Conservation (phyloP, 768 basidiomycete genomes). For the Tylopilus felleus region DNA sequence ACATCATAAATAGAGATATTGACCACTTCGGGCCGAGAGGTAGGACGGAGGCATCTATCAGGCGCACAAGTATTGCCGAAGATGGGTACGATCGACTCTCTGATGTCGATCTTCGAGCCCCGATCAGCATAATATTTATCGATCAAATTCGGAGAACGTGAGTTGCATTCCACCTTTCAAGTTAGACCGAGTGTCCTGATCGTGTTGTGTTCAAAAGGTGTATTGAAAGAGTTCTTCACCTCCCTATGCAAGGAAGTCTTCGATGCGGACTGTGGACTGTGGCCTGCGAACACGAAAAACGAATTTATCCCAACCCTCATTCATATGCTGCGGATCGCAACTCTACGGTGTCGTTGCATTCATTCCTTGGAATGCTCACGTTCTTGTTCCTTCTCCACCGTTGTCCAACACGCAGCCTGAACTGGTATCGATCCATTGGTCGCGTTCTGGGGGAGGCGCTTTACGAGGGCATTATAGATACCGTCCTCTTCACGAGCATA, state of each 20-base stretch:
- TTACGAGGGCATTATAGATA: conserved; percentile 78
- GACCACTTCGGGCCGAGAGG: conserved; percentile 14
- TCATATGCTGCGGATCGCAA: conserved; percentile 83
- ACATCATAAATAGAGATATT: conserved; percentile 34
- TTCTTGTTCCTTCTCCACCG: not conserved
- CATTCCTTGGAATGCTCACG: not conserved
- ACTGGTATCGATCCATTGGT: conserved; percentile 93
- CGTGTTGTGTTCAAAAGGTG: conserved; percentile 51
- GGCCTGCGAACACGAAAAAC: conserved; percentile 87
- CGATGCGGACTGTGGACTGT: conserved; percentile 89
- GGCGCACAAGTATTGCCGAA: conserved; percentile 77
- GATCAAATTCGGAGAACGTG: conserved; percentile 86
- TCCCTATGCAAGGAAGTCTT: conserved; percentile 92
- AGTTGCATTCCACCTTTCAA: conserved; percentile 27
- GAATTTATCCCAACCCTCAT: conserved; percentile 96
- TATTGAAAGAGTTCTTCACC: conserved; percentile 98
- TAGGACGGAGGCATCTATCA: conserved; percentile 31
- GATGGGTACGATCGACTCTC: conserved; percentile 87
- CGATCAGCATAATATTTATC: conserved; percentile 83
- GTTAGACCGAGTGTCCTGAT: conserved; percentile 3
- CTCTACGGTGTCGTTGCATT: conserved; percentile 20
- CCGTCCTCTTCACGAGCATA: not conserved
- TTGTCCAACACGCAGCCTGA: conserved; percentile 68
- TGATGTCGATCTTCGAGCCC: conserved; percentile 76
- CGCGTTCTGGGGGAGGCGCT: conserved; percentile 93